Conservation (phyloP, 148 eudicot genomes). For the Silene latifolia region DNA sequence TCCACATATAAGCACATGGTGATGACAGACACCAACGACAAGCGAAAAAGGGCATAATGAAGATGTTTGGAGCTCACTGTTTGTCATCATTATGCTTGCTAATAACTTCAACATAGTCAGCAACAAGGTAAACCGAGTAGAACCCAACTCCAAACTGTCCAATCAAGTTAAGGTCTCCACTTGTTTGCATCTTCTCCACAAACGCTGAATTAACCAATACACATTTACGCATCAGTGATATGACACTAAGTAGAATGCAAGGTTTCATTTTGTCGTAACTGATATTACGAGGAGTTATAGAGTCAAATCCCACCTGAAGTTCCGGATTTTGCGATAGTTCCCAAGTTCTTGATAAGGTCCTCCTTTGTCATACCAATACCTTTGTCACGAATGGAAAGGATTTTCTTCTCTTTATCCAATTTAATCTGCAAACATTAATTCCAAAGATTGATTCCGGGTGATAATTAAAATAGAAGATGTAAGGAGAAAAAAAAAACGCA, state of each 20-base stretch:
- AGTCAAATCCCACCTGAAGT: constrained; percentile 63
- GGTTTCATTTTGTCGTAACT: neutral
- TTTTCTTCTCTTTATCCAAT: constrained; percentile 84
- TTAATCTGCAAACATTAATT: constrained; percentile 57
- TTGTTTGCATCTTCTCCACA: constrained; percentile 97
- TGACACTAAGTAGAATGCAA: neutral
- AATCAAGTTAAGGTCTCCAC: constrained; percentile 94
- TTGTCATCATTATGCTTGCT: constrained; percentile 97
- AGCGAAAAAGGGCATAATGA: neutral
- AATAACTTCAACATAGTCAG: constrained; percentile 96
- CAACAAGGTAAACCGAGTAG: constrained; percentile 96
- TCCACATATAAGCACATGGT: constrained; percentile 12
- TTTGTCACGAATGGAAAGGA: constrained; percentile 84
- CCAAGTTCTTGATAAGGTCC: constrained; percentile 92
- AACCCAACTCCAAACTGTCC: constrained; percentile 99
- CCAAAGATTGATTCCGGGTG: neutral
- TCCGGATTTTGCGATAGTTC: constrained; percentile 97
- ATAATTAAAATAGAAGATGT: neutral
- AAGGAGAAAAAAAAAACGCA: neutral
- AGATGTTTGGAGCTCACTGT: constrained; percentile 49
- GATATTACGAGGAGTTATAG: neutral
- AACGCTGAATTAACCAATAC: constrained; percentile 55
- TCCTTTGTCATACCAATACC: constrained; percentile 99
- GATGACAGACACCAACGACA: neutral
- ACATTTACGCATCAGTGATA: constrained; percentile 5